Evolutionary conservation across 257 asterid species (phyloP), one percentile per base, ranked within the genome.

Genomic region (Craterostigma plantagineum): DNA sequence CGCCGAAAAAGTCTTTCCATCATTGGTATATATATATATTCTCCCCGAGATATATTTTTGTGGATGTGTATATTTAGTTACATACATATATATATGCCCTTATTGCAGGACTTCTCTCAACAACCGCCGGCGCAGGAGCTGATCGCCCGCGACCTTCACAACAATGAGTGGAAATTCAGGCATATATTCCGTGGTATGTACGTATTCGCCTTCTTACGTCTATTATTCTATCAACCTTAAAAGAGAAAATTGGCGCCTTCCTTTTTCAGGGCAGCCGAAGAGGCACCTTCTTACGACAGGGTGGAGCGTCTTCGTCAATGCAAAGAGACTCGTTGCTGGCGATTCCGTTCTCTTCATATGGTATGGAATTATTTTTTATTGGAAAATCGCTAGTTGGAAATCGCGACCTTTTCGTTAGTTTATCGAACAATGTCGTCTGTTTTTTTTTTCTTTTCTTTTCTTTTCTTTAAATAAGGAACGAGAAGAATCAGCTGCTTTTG

Each of bases 91-190:
- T 12, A 9, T 8, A 38, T 48, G 18, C 42, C n/a, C n/a, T 45
- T 13, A 3, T 44, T 56, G 14, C 67, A 79, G 93, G 93, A 79
- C 61, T 79, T 70, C 39, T 57, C 90, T 13, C 66, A 40, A 65
- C 93, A 79, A 56, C 93, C 93, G 48, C 93, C 93, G 1, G 75
- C 69, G n/a, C 92, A 79, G 63, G 92, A 79, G 66, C 52, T 79
- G 73, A 69, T 79, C 44, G 90, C 90, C 1, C 62, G 80, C 59
- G 93, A 79, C 65, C 78, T 79, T 43, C 93, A 76, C 56, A 67
- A 76, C 63, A 79, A 76, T 30, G 93, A 76, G 60, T 79, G 93
- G 93, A 79, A 79, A 62, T 79, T 79, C 58, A 75, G 82, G 59
- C 92, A 79, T 63, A 79, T 79, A 48, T 79, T 79, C 47, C 72